Base-by-base conservation (phyloP, 2,329 filamentous ascomycete species). In the Aspergillus tubingensis region DNA sequence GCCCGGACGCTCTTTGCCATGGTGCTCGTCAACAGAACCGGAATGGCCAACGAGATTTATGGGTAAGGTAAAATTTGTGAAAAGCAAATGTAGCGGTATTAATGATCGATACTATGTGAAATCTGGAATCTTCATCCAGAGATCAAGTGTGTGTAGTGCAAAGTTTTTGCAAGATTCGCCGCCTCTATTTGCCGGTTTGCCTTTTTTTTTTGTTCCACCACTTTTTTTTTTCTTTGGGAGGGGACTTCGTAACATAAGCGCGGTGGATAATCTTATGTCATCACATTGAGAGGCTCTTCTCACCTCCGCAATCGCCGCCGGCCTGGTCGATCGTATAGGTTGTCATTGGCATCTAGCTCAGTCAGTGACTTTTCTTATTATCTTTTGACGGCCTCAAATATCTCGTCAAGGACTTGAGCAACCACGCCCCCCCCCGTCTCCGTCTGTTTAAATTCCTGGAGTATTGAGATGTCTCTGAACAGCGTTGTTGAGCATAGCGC, bases 1-100 rank as follows among this genome's bases (percentile, higher is more conserved):
- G 93, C 86, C 75, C 94, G 85, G 62, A 90, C 82, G 74, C 91
- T 90, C 77, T 96, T 97, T 23, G 93, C 94, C 94, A 97, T 98
- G 69, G 58, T 84, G 25, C 23, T 74, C 55, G 23, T 21, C 49
- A n/a, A n/a, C 13, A 11, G 15, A 39, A n/a, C 36, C 39, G 11
- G 10, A 39, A 51, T 11, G 21, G 17, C 25, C 53, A 54, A 36
- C 41, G 39, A 25, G 36, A 36, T 11, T 27, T 27, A 38, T 53
- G 50, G 41, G 52, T 23, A 38, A 36, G 61, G 10, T 50, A 47
- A 62, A n/a, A 11, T 59, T 23, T 15, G 27, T 21, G 27, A 39
- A 53, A 32, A 54, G 49, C 13, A 54, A 39, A 32, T 8, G 43
- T 41, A 52, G 54, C 36, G 13, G 11, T 27, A 8, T n/a, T 8